Conservation (phyloP, 2,329 filamentous ascomycete species). For the Beauveria asiatica region DNA sequence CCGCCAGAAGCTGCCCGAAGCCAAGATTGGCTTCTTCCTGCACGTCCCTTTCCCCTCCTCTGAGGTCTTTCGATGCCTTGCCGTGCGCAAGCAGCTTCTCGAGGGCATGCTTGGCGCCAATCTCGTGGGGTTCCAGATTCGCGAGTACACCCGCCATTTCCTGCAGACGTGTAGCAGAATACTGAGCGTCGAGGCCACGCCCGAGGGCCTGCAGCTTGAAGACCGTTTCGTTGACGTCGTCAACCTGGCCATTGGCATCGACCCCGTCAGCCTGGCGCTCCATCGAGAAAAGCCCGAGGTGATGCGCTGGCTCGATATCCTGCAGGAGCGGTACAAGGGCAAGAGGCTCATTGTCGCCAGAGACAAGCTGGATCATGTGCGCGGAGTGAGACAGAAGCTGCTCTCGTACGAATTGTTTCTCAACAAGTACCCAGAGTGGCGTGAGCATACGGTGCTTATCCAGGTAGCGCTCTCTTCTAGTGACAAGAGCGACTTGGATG, state of each 20-base stretch:
- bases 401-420: slow-evolving; percentile 88
- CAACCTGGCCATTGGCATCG: slow-evolving; percentile 81
- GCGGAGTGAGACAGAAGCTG: slow-evolving; percentile 88
- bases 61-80: slow-evolving; percentile 88
- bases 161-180: slow-evolving; percentile 91
- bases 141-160: slow-evolving; percentile 90
- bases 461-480: slow-evolving; percentile 89
- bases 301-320: slow-evolving; percentile 66
- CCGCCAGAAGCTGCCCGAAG: slow-evolving; percentile 80
- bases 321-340: slow-evolving; percentile 75
- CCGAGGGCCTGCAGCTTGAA: slow-evolving; percentile 81
- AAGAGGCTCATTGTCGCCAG: slow-evolving; percentile 88
- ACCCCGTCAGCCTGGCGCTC: slow-evolving; percentile 64
- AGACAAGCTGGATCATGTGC: slow-evolving; percentile 88
- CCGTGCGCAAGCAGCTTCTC: slow-evolving; percentile 76
- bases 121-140: slow-evolving; percentile 85
- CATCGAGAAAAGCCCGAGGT: slow-evolving; percentile 68
- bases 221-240: slow-evolving; percentile 88
- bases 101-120: slow-evolving; percentile 92
- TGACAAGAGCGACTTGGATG: slow-evolving; percentile 79
- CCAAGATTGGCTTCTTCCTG: slow-evolving; percentile 92
- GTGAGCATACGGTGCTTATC: slow-evolving; percentile 79
- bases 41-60: slow-evolving; percentile 94
- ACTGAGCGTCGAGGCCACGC: slow-evolving; percentile 80
- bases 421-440: slow-evolving; percentile 86